Conservation (phyloP, 2,329 filamentous ascomycete genomes). For the Botryotinia convoluta region DNA sequence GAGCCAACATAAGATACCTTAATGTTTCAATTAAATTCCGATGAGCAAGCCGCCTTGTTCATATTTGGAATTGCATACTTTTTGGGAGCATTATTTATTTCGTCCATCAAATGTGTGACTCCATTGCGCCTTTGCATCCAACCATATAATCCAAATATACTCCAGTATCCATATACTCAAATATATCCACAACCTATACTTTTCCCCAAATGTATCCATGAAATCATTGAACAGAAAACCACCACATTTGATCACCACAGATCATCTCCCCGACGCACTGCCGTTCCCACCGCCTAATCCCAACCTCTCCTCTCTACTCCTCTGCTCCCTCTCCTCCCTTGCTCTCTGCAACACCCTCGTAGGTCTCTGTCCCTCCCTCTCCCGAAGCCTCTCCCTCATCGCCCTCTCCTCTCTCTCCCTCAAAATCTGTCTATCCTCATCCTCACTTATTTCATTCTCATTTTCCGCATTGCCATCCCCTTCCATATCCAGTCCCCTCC, state of each 20-base stretch:
- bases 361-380: slow-evolving; percentile 27
- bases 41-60: not conserved
- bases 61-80: not conserved
- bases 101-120: not conserved
- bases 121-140: not conserved
- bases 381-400: slow-evolving; percentile 16
- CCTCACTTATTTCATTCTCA: slow-evolving; percentile 17
- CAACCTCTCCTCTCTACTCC: slow-evolving; percentile 39
- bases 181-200: not conserved
- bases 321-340: slow-evolving; percentile 33
- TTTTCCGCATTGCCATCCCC: not conserved
- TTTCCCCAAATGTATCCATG: not conserved
- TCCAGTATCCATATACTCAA: not conserved
- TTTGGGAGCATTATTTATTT: not conserved
- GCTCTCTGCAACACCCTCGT: slow-evolving; percentile 26
- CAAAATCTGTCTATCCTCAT: slow-evolving; percentile 23
- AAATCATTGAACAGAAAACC: not conserved
- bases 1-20: not conserved
- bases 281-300: slow-evolving; percentile 34
- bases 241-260: not conserved
- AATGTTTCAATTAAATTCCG: not conserved
- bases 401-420: slow-evolving; percentile 1
- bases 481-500: not conserved
- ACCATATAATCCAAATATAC: not conserved
- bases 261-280: slow-evolving; percentile 10